Percentiles rank a stretch among this genome's conserved stretches.
These are phyloP conservation scores for Kwoniella sp. DNA, from an alignment of 768 basidiomycete species.

Conservation along the genomic window DNA sequence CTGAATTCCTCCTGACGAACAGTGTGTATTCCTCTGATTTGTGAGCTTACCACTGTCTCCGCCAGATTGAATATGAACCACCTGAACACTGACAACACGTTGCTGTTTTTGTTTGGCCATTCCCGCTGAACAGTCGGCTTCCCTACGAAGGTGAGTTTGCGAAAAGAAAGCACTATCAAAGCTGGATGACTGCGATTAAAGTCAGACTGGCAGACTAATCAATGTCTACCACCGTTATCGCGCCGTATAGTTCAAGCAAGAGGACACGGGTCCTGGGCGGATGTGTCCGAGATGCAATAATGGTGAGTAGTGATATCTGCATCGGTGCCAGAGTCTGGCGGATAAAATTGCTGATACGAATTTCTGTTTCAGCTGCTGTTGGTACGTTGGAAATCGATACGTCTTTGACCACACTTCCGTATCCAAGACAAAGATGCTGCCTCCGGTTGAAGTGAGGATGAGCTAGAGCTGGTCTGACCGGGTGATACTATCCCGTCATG, in stretches of 20 bases:
- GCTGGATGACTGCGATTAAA: no score
- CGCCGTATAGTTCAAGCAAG: conserved; percentile 38
- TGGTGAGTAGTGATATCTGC: conserved; percentile 37
- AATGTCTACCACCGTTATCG: no score
- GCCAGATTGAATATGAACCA: no score
- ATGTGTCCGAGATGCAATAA: conserved; percentile 50
- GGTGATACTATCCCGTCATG: background rate
- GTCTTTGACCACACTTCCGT: no score
- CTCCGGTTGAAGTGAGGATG: no score
- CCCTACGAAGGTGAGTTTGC: conserved; percentile 42
- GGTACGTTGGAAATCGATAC: conserved; percentile 2
- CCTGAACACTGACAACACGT: no score
- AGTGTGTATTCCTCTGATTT: conserved; percentile 53
- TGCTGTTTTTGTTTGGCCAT: no score
- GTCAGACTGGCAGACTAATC: no score
- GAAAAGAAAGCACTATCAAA: background rate
- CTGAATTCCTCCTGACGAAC: background rate
- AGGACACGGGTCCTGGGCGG: conserved; percentile 32
- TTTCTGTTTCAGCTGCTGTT: conserved; percentile 12
- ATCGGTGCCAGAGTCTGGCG: background rate
- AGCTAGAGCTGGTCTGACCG: no score
- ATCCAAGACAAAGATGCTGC: no score
- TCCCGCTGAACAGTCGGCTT: conserved; percentile 36
- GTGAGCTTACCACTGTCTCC: conserved; percentile 29
- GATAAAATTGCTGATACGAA: background rate